A percentile compares a stretch with the other conserved stretches of the same genome.
Evolutionary conservation across 2,329 filamentous ascomycete genomes (phyloP).

Genomic region (Trichoderma polysporum): DNA sequence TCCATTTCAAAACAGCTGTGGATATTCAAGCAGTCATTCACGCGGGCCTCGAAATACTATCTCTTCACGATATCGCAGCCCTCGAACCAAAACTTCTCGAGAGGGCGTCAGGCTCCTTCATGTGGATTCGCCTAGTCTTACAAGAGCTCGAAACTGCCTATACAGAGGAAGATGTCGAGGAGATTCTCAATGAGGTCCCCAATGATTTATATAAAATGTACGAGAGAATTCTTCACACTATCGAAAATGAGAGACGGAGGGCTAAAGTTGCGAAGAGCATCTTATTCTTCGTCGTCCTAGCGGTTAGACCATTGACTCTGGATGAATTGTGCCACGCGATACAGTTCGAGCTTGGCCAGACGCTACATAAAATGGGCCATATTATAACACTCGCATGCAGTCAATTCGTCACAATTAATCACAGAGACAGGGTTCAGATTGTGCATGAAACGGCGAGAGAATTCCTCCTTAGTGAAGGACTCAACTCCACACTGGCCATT

Average conservation of each 20-base stretch:
- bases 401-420: constrained; percentile 11
- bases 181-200: background rate
- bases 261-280: constrained; percentile 14
- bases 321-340: constrained; percentile 8
- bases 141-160: constrained; percentile 11
- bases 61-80: background rate
- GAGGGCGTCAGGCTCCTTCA: constrained; percentile 17
- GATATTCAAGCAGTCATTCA: constrained; percentile 4
- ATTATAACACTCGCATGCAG: background rate
- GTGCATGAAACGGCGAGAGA: constrained; percentile 41
- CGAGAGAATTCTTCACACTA: background rate
- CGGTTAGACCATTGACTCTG: background rate
- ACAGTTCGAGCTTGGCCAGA: background rate
- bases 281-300: constrained; percentile 1
- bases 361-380: background rate
- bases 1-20: background rate
- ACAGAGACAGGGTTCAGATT: constrained; percentile 32
- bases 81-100: background rate
- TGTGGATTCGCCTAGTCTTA: constrained; percentile 5
- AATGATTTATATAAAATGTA: background rate
- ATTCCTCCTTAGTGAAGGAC: constrained; percentile 28
- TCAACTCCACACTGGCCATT: background rate
- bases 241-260: background rate
- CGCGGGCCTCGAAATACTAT: background rate
- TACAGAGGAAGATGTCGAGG: background rate